A percentile compares a stretch with the other conserved stretches of the same genome.
Evolutionary conservation across 2,329 filamentous ascomycete genomes (phyloP).

Genomic region (Trichothecium roseum): DNA sequence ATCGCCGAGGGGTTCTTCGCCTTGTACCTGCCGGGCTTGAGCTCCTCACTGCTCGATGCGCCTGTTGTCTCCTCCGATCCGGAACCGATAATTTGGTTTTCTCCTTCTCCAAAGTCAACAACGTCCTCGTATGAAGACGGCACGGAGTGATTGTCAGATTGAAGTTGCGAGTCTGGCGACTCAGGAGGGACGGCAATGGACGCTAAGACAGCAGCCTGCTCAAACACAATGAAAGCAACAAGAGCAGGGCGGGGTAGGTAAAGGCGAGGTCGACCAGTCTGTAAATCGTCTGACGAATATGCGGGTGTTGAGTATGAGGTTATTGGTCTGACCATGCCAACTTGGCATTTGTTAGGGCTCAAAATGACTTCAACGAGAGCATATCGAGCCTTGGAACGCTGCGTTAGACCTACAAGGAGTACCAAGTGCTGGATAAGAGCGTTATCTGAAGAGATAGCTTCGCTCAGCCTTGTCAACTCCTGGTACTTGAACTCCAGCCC

Average conservation of each 20-base stretch:
- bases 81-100: constrained; percentile 53
- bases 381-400: constrained; percentile 49
- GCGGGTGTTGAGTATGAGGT: constrained; percentile 50
- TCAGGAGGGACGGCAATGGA: constrained; percentile 60
- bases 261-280: constrained; percentile 47
- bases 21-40: constrained; percentile 39
- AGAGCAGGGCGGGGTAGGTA: constrained; percentile 70
- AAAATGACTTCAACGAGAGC: constrained; percentile 64
- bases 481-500: constrained; percentile 38
- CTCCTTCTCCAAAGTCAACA: constrained; percentile 61
- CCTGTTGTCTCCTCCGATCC: constrained; percentile 49
- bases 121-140: constrained; percentile 74
- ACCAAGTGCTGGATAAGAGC: constrained; percentile 48
- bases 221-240: constrained; percentile 74
- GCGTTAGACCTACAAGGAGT: constrained; percentile 47
- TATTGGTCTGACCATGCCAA: constrained; percentile 60
- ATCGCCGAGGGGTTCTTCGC: constrained; percentile 53
- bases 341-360: constrained; percentile 35
- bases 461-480: constrained; percentile 39
- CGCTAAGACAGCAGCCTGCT: constrained; percentile 64
- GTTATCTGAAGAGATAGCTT: constrained; percentile 38
- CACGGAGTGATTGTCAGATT: constrained; percentile 52
- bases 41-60: constrained; percentile 29
- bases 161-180: constrained; percentile 66
- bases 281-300: constrained; percentile 22